These are phyloP conservation scores for Cardamine resedifolia DNA, from an alignment of 345 rosid genomes.

Conservation along the genomic window DNA sequence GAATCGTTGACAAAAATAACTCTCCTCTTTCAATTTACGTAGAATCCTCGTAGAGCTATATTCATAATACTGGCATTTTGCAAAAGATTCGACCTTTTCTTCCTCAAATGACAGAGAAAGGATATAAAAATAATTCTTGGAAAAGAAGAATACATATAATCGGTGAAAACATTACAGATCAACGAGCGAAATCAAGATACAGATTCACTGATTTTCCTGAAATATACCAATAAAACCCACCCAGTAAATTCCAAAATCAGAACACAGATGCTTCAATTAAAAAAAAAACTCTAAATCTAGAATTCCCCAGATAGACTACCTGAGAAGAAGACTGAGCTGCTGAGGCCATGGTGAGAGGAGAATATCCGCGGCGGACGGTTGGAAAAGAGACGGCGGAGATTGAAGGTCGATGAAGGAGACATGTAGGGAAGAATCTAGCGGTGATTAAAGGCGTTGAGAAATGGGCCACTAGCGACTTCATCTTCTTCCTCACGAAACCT, in stretches of 20 bases:
- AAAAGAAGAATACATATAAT: background rate
- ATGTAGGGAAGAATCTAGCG: conserved; percentile 3
- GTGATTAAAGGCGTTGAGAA: conserved; percentile 33
- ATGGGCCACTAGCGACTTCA: conserved; percentile 36
- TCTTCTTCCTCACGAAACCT: conserved; percentile 39
- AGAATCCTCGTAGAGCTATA: background rate
- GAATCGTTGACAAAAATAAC: background rate
- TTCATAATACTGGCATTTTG: background rate
- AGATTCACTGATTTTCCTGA: background rate
- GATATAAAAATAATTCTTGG: background rate
- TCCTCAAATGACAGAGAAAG: background rate
- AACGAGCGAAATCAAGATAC: background rate
- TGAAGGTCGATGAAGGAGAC: background rate
- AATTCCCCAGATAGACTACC: conserved; percentile 35
- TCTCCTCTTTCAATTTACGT: background rate
- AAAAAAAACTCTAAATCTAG: background rate
- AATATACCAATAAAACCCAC: background rate
- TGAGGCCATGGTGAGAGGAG: conserved; percentile 62
- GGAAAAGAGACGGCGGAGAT: conserved; percentile 32
- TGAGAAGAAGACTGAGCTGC: conserved; percentile 60
- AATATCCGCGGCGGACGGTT: conserved; percentile 21
- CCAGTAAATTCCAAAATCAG: background rate
- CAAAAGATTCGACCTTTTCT: background rate
- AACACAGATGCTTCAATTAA: background rate
- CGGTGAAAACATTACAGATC: background rate